Evolutionary conservation across 192 early-diverging fungal species (phyloP).

Genomic region (Oehlia diaphana): DNA sequence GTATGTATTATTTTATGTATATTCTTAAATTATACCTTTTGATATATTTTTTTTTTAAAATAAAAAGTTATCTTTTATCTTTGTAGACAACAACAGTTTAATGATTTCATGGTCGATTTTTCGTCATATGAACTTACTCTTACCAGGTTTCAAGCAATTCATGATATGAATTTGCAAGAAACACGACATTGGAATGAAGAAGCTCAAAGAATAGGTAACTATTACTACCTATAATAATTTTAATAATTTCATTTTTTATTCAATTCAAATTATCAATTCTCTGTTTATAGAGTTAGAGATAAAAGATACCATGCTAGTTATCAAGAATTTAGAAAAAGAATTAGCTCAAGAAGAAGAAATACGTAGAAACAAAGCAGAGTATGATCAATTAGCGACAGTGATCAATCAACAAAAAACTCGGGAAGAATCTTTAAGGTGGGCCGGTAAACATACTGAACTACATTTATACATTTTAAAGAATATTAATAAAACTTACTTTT

Average conservation of each 20-base stretch:
- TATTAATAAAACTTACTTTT: neutral
- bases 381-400: slow-evolving; percentile 14
- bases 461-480: neutral
- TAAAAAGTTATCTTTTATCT: neutral
- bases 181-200: slow-evolving; percentile 12
- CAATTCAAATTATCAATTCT: neutral
- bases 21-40: neutral
- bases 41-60: neutral
- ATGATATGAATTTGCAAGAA: slow-evolving; percentile 20
- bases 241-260: neutral
- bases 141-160: slow-evolving; percentile 16
- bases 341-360: slow-evolving; percentile 12
- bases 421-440: slow-evolving; percentile 7
- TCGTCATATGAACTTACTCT: slow-evolving; percentile 10
- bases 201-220: slow-evolving; percentile 17
- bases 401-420: slow-evolving; percentile 6
- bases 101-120: slow-evolving; percentile 22
- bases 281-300: neutral
- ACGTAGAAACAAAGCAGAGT: slow-evolving; percentile 12
- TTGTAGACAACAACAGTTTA: neutral
- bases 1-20: neutral
- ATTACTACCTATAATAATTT: neutral
- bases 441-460: no score
- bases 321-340: slow-evolving; percentile 8
- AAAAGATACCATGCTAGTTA: neutral